Evolutionary conservation across 768 basidiomycete genomes (phyloP).

Genomic region (Amanita molliuscula): DNA sequence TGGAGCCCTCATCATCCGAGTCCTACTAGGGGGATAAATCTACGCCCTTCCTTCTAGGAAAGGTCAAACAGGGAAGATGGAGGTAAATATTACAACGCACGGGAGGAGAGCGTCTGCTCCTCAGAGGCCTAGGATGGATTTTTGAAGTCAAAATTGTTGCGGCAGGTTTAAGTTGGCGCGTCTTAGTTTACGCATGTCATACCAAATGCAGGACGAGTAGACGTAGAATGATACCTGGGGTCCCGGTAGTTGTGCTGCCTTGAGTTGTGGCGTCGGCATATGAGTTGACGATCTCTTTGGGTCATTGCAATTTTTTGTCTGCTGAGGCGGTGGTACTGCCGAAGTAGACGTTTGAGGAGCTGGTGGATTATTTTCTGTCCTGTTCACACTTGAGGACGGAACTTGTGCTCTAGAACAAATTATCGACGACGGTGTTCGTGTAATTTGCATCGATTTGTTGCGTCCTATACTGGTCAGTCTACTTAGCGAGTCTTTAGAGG

Average conservation of each 20-base stretch:
- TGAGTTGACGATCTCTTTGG: background rate
- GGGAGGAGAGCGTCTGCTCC: conserved; percentile 13
- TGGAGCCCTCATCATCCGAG: conserved; percentile 24
- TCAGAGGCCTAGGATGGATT: conserved; percentile 4
- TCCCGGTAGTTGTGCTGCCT: background rate
- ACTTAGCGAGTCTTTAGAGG: background rate
- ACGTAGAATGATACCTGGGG: background rate
- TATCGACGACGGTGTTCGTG: background rate
- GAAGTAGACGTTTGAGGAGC: background rate
- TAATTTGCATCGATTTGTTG: background rate
- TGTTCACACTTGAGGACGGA: background rate
- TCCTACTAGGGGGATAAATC: conserved; percentile 39
- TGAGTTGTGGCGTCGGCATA: background rate
- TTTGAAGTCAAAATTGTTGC: conserved; percentile 4
- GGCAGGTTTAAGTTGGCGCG: background rate
- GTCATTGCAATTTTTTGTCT: background rate
- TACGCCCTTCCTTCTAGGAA: conserved; percentile 29
- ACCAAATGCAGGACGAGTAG: background rate
- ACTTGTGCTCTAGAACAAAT: background rate
- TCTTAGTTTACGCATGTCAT: background rate
- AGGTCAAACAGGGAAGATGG: background rate
- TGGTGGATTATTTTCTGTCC: background rate
- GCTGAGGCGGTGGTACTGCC: background rate
- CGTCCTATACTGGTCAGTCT: background rate
- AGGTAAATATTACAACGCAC: conserved; percentile 8